Base-by-base conservation (phyloP, 2,329 filamentous ascomycete species). In the Lasiodiplodia hormozganensis region DNA sequence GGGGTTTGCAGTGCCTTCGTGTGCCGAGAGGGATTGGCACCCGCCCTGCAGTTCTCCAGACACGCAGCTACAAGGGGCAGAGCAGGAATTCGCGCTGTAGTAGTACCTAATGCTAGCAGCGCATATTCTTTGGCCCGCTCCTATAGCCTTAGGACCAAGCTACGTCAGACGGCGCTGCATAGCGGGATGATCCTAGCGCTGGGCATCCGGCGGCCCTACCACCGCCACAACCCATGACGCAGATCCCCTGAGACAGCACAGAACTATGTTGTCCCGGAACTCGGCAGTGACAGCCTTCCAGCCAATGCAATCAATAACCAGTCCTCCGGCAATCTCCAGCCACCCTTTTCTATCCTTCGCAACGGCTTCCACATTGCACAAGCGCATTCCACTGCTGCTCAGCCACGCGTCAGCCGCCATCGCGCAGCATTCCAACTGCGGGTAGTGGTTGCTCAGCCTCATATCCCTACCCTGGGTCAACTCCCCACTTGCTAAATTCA, bases 181-280 rank as follows among this genome's bases (percentile, higher is more conserved):
- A 31, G 18, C 60, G 43, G 47, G 43, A 64, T 64, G 58, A 47
- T 51, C 54, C 54, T 12, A 58, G 54, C 28, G 54, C 12, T 40
- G 54, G 21, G 10, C 54, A 40, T 5, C 34, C 3, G 23, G 21
- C 14, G 34, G 54, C 54, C 54, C 38, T 38, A 7, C 54, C 54
- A 21, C 49, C 34, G 31, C 34, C 54, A n/a, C n/a, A 21, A 23
- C 5, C 54, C 54, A 58, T 58, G 54, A n/a, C 54, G 54, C 54
- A 38, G 54, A 58, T 58, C 54, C 51, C 23, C 23, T 25, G 8
- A 53, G 31, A 34, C 31, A 34, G 31, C 31, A 34, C 31, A 34
- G 8, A 34, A 34, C 31, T 0, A 34, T 34, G 31, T 34, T 34
- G 31, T 34, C 31, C 6, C 31, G 31, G 31, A 34, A 34, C 31